Evolutionary conservation across 495 filamentous ascomycete species (phyloP), one percentile per base, ranked within the genome.

Genomic region (Talaromyces thailandensis): DNA sequence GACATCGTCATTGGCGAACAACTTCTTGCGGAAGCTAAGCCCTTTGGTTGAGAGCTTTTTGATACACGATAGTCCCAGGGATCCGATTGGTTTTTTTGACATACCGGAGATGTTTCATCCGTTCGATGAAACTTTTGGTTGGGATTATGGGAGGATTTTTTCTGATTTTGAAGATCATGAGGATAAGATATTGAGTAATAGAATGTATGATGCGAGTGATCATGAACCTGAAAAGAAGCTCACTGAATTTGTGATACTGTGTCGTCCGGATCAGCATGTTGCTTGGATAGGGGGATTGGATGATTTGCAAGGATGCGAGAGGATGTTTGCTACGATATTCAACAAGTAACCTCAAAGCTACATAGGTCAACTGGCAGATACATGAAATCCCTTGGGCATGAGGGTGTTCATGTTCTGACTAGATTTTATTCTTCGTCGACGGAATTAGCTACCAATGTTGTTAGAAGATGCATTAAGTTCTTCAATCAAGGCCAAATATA

Each of bases 191-290:
- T 26, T 63, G 59, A 63, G 56, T 8, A 70, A 71, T 50, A 29
- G 55, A 11, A 58, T 60, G 14, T 69, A 68, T 58, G 64, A 67
- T 1, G 67, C 67, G 43, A 52, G 63, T 23, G 40, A 53, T 24
- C 21, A 61, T 1, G 56, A 32, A n/a, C 0, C 18, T 3, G 67
- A 66, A 23, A 48, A 21, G 8, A 4, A 12, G 6, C 1, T 21
- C 18, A 9, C 6, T 0, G 43, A 23, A 0, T 70, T 67, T 66
- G n/a, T 67, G 18, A 58, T 70, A n/a, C 62, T 74, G 3, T 68
- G 67, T 61, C 66, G 72, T 21, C 72, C 70, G 8, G 72, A 73
- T 58, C 68, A 73, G 40, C 67, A 73, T 62, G 64, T 72, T 12
- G 66, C 65, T 12, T 70, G 64, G 65, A 58, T 70, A 11, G 66